A percentile compares a stretch with the other conserved stretches of the same genome.
Evolutionary conservation across 345 rosid species (phyloP).

Genomic region (Citrus mangshanensis): DNA sequence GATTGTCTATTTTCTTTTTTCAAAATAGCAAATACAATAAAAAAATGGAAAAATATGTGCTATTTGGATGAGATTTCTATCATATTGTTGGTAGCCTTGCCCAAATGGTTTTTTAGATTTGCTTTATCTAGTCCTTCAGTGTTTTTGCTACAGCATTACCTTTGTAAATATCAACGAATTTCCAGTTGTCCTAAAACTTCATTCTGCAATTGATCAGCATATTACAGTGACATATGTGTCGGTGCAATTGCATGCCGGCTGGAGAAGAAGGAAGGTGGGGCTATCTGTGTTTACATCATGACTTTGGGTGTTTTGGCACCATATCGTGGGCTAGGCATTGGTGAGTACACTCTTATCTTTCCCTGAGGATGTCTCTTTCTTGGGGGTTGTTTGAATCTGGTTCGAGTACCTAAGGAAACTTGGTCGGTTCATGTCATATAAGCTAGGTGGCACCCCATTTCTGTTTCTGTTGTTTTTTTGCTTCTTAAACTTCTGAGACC

Average conservation of each 20-base stretch:
- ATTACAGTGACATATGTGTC: constrained; percentile 91
- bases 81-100: background rate
- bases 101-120: background rate
- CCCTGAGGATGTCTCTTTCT: background rate
- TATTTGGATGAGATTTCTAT: background rate
- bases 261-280: constrained; percentile 89
- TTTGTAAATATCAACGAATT: background rate
- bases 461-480: background rate
- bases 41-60: background rate
- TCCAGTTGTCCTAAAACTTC: background rate
- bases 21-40: background rate
- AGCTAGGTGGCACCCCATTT: background rate
- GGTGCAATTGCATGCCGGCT: constrained; percentile 95
- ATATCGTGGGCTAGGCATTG: constrained; percentile 91
- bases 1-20: background rate
- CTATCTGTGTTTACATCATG: constrained; percentile 81
- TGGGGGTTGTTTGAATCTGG: background rate
- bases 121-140: background rate
- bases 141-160: background rate
- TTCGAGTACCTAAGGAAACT: background rate
- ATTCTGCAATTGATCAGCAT: constrained; percentile 48
- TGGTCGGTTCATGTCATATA: background rate
- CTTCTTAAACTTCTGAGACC: background rate
- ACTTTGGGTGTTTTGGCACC: constrained; percentile 97
- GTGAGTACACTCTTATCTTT: constrained; percentile 41